These are phyloP conservation scores for Ophiorrhiza pumila DNA, from an alignment of 257 asterid genomes.

Conservation along the genomic window DNA sequence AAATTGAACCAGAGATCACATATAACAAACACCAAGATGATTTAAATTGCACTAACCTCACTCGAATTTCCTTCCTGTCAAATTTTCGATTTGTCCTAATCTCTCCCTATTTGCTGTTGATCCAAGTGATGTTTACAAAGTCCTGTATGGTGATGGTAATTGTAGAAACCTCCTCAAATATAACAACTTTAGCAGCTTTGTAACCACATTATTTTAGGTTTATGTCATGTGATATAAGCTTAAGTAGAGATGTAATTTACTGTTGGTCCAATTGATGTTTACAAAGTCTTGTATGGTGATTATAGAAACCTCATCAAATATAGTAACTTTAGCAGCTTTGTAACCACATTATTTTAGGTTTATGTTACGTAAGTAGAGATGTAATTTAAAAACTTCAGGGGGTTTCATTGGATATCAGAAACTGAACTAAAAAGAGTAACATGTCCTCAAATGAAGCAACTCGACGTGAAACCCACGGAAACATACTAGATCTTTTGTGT, in stretches of 20 bases:
- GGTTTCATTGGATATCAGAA: neutral
- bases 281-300: too few species aligned
- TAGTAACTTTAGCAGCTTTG: neutral
- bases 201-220: neutral
- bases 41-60: neutral
- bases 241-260: neutral
- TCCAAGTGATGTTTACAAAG: neutral
- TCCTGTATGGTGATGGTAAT: too few species aligned
- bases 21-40: neutral
- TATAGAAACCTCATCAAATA: too few species aligned
- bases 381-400: neutral
- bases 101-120: neutral
- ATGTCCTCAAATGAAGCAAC: neutral
- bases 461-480: too few species aligned
- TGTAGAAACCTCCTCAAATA: too few species aligned
- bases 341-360: neutral
- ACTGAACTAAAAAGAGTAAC: too few species aligned
- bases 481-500: too few species aligned
- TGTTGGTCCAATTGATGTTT: neutral
- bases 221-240: too few species aligned
- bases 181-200: neutral
- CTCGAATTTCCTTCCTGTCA: neutral
- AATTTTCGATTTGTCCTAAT: neutral
- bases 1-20: neutral
- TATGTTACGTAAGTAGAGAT: neutral